These are phyloP conservation scores for Penicillium corylophilum DNA, from an alignment of 2,329 filamentous ascomycete genomes.

Conservation along the genomic window DNA sequence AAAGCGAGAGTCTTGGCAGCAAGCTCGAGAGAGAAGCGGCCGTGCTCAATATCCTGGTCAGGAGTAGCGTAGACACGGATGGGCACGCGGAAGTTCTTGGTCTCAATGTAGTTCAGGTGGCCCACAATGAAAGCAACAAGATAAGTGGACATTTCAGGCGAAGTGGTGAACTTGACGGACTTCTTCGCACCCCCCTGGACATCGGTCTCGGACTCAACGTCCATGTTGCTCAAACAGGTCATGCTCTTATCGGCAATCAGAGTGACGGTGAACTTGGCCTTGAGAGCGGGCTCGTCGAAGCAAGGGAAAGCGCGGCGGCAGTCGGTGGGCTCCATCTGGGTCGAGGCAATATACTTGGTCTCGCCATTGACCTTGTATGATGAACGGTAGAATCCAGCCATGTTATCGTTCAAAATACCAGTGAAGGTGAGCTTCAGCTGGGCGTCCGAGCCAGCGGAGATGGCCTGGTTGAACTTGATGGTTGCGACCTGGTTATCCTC, in stretches of 20 bases:
- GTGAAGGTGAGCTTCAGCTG: conserved; percentile 75
- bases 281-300: conserved; percentile 93
- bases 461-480: conserved; percentile 70
- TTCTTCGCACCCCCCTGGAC: conserved; percentile 71
- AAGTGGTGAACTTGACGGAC: conserved; percentile 87
- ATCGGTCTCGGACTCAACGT: conserved; percentile 76
- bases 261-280: conserved; percentile 88
- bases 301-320: conserved; percentile 90
- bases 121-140: conserved; percentile 91
- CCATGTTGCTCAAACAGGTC: conserved; percentile 97
- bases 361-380: conserved; percentile 86
- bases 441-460: conserved; percentile 74
- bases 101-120: conserved; percentile 91
- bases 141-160: conserved; percentile 94
- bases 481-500: conserved; percentile 78
- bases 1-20: conserved; percentile 87
- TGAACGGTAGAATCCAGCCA: conserved; percentile 96
- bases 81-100: conserved; percentile 84
- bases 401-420: conserved; percentile 83
- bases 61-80: conserved; percentile 92
- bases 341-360: conserved; percentile 79
- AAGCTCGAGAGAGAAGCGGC: conserved; percentile 84
- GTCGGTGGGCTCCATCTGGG: conserved; percentile 96
- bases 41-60: conserved; percentile 85
- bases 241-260: conserved; percentile 85